Base-by-base conservation (phyloP, 148 eudicot genomes). In the Arctostaphylos glauca region DNA sequence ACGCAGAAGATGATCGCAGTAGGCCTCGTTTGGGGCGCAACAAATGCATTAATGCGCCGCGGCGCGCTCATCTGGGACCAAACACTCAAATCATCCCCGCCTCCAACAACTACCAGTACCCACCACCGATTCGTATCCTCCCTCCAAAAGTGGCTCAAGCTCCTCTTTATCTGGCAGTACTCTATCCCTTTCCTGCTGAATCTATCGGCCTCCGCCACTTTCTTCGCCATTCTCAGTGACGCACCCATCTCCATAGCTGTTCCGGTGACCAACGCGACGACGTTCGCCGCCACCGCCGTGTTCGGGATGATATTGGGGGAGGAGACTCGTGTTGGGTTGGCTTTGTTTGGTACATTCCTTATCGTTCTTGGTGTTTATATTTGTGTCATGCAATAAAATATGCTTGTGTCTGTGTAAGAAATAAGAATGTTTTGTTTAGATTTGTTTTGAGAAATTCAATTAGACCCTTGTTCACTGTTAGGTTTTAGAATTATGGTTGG, bases 181-280 rank as follows among this genome's bases (percentile, higher is more conserved):
- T 89, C 95, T 14, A 5, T 94, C 56, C 98, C 98, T 14, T 90
- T 95, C 18, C n/a, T 92, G 2, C 60, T 94, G 46, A 94, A 92
- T 78, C 89, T 94, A 38, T 90, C 95, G 1, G 98, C 98, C 50
- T 95, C 98, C 0, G 98, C 94, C 41, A 67, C 98, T 5, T 94
- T 95, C 86, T 95, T 95, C 68, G 90, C 94, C 53, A 85, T 93
- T 74, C 82, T 95, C 67, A 87, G 92, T 3, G 85, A 90, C 43
- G 82, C 94, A 13, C 94, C 93, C 0, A 93, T 95, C 46, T 93
- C 97, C 0, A 66, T 95, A 6, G 96, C 95, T n/a, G 98, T 94
- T 46, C 98, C 98, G 15, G 96, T 94, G 23, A 95, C 98, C 77
- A 95, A 95, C 82, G 98, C 97, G 15, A 91, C 92, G 2, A 95